A percentile compares a stretch with the other conserved stretches of the same genome.
Conservation (phyloP, 164 flowering plant species). For the Berberis vulgaris region DNA sequence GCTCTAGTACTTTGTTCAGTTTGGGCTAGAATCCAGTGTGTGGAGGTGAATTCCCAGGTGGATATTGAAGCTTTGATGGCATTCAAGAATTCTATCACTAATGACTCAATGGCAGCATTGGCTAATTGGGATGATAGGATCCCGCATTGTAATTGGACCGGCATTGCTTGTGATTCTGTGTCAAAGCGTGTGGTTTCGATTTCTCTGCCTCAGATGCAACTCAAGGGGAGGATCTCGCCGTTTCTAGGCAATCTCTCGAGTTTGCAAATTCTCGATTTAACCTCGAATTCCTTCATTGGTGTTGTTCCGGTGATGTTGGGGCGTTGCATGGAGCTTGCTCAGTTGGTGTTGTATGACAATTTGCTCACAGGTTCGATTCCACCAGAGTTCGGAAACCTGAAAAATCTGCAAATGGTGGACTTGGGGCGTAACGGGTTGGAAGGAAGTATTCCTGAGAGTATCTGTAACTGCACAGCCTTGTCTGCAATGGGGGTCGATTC, state of each 20-base stretch:
- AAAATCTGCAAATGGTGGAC: slow-evolving; percentile 31
- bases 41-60: slow-evolving; percentile 17
- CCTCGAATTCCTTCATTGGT: slow-evolving; percentile 45
- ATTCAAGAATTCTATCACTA: slow-evolving; percentile 44
- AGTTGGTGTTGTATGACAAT: slow-evolving; percentile 31
- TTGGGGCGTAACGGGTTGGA: slow-evolving; percentile 39
- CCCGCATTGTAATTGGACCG: slow-evolving; percentile 80
- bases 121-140: slow-evolving; percentile 37
- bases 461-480: slow-evolving; percentile 51
- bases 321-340: slow-evolving; percentile 31
- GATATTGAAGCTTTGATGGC: slow-evolving; percentile 52
- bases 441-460: slow-evolving; percentile 50
- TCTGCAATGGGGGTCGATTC: slow-evolving; percentile 16
- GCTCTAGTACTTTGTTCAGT: slow-evolving; percentile 6
- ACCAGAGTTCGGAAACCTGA: slow-evolving; percentile 38
- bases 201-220: slow-evolving; percentile 30
- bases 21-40: slow-evolving; percentile 9
- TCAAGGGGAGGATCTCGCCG: slow-evolving; percentile 50
- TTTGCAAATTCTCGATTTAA: slow-evolving; percentile 62
- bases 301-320: slow-evolving; percentile 44
- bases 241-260: slow-evolving; percentile 51
- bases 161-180: slow-evolving; percentile 43
- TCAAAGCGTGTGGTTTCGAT: slow-evolving; percentile 36
- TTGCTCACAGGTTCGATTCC: slow-evolving; percentile 58
- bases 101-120: slow-evolving; percentile 47